phyloP scores from a whole-genome alignment of 2,329 filamentous ascomycete genomes.

The Fusarium protoensiforme region DNA sequence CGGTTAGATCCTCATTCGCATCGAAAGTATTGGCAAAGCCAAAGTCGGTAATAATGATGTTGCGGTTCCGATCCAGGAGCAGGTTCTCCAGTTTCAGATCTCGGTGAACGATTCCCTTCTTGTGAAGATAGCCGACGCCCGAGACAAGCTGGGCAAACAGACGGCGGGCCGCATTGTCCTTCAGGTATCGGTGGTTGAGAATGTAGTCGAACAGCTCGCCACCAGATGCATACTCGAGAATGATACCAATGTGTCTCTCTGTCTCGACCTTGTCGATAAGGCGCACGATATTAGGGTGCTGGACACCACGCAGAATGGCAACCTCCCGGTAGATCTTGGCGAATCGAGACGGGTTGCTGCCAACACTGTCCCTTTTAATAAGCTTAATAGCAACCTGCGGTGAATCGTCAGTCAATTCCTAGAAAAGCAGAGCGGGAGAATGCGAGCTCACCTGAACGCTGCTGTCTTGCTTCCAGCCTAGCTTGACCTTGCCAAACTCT shows the following conservation, averaged over 20 bases:
- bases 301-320: conserved; percentile 84
- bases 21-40: conserved; percentile 99
- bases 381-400: conserved; percentile 93
- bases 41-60: conserved; percentile 99
- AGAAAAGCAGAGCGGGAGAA: neutral
- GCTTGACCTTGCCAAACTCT: conserved; percentile 98
- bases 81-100: conserved; percentile 97
- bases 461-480: conserved; percentile 97
- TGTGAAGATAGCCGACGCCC: conserved; percentile 96
- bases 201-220: conserved; percentile 99
- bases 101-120: conserved; percentile 97
- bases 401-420: conserved; percentile 19
- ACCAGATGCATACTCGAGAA: conserved; percentile 96
- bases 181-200: conserved; percentile 94
- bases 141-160: conserved; percentile 96
- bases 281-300: conserved; percentile 96
- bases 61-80: conserved; percentile 92
- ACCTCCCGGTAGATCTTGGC: conserved; percentile 99
- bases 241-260: conserved; percentile 96
- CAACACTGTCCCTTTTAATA: conserved; percentile 91
- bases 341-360: conserved; percentile 86
- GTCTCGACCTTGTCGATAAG: conserved; percentile 99
- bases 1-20: conserved; percentile 84
- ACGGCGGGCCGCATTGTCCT: conserved; percentile 89
- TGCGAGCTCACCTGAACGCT: conserved; percentile 74